A percentile compares a stretch with the other conserved stretches of the same genome.
Evolutionary conservation across 805 yeast genomes (phyloP).

Genomic region (Myxozyma kluyveri): DNA sequence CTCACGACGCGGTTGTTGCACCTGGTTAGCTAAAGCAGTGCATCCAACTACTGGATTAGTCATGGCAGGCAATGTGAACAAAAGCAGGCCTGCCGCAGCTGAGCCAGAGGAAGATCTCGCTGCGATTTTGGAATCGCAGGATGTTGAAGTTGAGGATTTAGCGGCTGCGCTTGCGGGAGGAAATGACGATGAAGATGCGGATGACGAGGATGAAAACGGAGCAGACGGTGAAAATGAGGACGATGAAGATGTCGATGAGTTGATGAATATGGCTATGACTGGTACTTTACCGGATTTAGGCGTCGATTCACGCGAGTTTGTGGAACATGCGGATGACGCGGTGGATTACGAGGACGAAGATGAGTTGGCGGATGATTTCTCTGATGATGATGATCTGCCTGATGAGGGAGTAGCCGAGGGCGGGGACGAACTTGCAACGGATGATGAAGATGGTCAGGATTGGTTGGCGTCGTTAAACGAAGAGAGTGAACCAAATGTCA

Average conservation of each 20-base stretch:
- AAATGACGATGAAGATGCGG: conserved; percentile 1
- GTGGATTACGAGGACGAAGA: conserved; percentile 92
- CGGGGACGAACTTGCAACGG: conserved; percentile 20
- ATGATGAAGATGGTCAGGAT: conserved; percentile 42
- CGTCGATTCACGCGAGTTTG: conserved; percentile 3
- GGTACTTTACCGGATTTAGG: conserved; percentile 13
- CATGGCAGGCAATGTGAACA: too few relatives aligned
- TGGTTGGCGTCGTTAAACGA: conserved; percentile 35
- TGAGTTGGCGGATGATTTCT: conserved; percentile 79
- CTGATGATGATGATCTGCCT: conserved; percentile 13
- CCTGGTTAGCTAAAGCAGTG: too few relatives aligned
- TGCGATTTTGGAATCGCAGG: conserved; percentile 18
- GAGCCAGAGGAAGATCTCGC: conserved; percentile 18
- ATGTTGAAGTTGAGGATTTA: conserved; percentile 17
- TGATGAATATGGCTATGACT: conserved; percentile 9
- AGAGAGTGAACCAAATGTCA: conserved; percentile 1
- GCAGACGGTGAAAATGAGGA: neutral
- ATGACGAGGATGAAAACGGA: conserved; percentile 1
- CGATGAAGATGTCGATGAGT: conserved; percentile 7
- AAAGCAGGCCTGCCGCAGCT: too few relatives aligned
- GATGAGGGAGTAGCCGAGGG: conserved; percentile 34
- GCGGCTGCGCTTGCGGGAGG: conserved; percentile 8
- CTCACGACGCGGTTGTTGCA: too few relatives aligned
- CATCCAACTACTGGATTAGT: too few relatives aligned
- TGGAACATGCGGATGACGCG: conserved; percentile 80